Conservation (phyloP, 2,329 filamentous ascomycete genomes). For the Purpureocillium lavendulum region DNA sequence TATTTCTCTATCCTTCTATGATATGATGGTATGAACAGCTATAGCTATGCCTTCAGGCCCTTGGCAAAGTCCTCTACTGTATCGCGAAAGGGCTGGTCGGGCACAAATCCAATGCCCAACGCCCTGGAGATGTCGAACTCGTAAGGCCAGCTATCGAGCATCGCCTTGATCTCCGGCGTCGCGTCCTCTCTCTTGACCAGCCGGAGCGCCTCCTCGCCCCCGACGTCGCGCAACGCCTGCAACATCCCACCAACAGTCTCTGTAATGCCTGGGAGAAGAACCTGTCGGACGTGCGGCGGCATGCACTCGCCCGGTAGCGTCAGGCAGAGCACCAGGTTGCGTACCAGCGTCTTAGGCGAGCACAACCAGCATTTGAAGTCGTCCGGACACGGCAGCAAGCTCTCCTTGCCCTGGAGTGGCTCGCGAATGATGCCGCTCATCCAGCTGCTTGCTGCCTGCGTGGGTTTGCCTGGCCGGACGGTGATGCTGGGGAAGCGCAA, state of each 20-base stretch:
- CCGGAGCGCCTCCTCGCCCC: constrained; percentile 32
- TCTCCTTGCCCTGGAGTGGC: constrained; percentile 35
- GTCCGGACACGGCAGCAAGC: constrained; percentile 35
- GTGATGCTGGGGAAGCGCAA: constrained; percentile 53
- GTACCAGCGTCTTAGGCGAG: constrained; percentile 38
- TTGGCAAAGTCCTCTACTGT: constrained; percentile 19
- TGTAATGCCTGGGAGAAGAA: constrained; percentile 44
- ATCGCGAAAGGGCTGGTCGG: constrained; percentile 31
- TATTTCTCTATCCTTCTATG: too few species aligned
- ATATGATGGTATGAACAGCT: too few species aligned
- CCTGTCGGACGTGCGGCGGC: constrained; percentile 25
- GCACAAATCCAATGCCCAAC: constrained; percentile 38
- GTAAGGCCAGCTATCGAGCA: constrained; percentile 47
- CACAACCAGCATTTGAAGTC: constrained; percentile 43
- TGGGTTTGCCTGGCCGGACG: constrained; percentile 51
- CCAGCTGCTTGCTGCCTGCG: constrained; percentile 52
- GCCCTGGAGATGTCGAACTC: constrained; percentile 43
- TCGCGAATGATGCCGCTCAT: constrained; percentile 55
- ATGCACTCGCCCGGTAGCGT: constrained; percentile 28
- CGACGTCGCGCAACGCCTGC: constrained; percentile 38
- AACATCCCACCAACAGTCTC: constrained; percentile 46
- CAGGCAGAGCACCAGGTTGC: constrained; percentile 38
- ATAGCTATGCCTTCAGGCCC: constrained; percentile 10
- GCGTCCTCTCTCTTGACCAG: constrained; percentile 37
- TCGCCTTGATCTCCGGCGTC: constrained; percentile 35